Conservation (phyloP, 1,284 basidiomycete species). For the Ganoderma resinaceum region DNA sequence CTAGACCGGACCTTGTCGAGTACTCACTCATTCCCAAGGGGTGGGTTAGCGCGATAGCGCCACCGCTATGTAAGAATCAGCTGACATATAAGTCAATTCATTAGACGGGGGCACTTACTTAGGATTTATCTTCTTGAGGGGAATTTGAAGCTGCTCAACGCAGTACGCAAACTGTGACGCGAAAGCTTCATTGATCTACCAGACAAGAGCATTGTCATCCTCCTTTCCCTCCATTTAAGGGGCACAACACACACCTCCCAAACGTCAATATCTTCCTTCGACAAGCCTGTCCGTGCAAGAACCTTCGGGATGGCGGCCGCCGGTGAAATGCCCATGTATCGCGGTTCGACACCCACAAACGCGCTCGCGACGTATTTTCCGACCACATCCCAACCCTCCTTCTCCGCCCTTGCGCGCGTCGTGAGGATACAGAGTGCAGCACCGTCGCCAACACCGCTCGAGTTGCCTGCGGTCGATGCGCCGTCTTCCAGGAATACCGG, state of each 20-base stretch:
- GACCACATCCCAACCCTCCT: constrained; percentile 86
- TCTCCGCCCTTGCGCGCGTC: constrained; percentile 83
- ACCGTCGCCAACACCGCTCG: constrained; percentile 95
- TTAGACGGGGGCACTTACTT: constrained; percentile 55
- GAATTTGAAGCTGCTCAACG: constrained; percentile 80
- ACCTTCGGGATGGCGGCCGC: constrained; percentile 86
- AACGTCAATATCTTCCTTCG: constrained; percentile 86
- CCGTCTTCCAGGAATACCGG: constrained; percentile 86
- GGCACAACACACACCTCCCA: constrained; percentile 68
- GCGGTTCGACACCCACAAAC: constrained; percentile 87
- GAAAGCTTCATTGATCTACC: constrained; percentile 85
- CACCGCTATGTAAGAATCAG: constrained; percentile 56
- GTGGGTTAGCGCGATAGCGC: constrained; percentile 87
- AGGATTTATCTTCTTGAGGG: constrained; percentile 88
- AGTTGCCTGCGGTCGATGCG: constrained; percentile 88
- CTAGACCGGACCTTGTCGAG: not conserved
- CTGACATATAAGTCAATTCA: no score
- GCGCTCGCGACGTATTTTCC: constrained; percentile 89
- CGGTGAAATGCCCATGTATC: constrained; percentile 88
- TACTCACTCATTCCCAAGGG: constrained; percentile 82
- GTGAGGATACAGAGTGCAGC: constrained; percentile 92
- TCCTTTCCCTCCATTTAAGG: not conserved
- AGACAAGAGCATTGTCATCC: not conserved
- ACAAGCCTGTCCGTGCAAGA: constrained; percentile 75
- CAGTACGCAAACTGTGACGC: constrained; percentile 83